Percentiles rank a stretch among this genome's conserved stretches.
phyloP scores from a whole-genome alignment of 1,284 basidiomycete genomes.

The Malassezia obtusa region DNA sequence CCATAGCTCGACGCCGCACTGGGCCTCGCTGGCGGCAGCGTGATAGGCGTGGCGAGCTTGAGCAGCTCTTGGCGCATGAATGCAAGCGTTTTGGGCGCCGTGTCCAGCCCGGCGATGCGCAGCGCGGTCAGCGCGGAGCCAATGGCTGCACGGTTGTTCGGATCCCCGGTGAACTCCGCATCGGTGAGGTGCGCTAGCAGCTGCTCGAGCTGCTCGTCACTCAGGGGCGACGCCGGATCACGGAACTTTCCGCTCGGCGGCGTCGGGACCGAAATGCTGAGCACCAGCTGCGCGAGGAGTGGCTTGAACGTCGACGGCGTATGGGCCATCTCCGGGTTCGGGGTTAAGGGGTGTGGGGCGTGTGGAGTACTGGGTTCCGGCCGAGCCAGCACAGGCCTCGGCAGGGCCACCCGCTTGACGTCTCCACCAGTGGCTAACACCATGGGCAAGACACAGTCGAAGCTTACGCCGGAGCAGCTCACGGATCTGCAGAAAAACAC shows the following conservation, averaged over 20 bases:
- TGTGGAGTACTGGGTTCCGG: too few relatives aligned
- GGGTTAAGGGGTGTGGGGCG: neutral
- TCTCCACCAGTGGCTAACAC: conserved; percentile 1
- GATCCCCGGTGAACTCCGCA: conserved; percentile 35
- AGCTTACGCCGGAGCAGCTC: conserved; percentile 88
- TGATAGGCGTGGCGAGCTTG: conserved; percentile 10
- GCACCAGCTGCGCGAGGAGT: conserved; percentile 11
- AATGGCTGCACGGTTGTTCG: conserved; percentile 38
- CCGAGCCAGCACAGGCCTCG: neutral
- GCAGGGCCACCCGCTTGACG: neutral
- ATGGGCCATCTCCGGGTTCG: conserved; percentile 8
- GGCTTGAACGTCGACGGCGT: conserved; percentile 13
- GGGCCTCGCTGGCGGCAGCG: neutral
- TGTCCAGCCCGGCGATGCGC: conserved; percentile 35
- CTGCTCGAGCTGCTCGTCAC: conserved; percentile 22
- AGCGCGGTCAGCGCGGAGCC: conserved; percentile 38
- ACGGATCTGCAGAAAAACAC: conserved; percentile 94
- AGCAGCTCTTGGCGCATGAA: conserved; percentile 34
- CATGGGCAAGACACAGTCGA: conserved; percentile 92
- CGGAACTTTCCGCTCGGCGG: conserved; percentile 5
- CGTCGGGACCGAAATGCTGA: conserved; percentile 6
- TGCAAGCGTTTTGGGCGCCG: conserved; percentile 27
- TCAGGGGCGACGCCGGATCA: neutral
- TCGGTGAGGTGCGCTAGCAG: conserved; percentile 41
- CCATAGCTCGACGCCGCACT: conserved; percentile 15